A percentile compares a stretch with the other conserved stretches of the same genome.
Evolutionary conservation across 768 basidiomycete genomes (phyloP).

Genomic region (Phlegmacium glaucopus): DNA sequence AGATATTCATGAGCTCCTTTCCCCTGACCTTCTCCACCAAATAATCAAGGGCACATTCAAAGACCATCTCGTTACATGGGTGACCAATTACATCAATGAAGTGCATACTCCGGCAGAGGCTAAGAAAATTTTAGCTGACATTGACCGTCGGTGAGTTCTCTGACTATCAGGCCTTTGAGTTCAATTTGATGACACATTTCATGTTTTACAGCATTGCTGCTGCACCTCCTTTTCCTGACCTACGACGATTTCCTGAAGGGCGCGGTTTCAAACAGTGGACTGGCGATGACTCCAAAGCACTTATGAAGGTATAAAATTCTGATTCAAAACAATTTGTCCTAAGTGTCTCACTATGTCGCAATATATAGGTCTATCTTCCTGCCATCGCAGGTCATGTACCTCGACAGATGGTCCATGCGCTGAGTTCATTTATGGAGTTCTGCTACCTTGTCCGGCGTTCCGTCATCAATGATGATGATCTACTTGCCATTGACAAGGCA

Average conservation of each 20-base stretch:
- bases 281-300: slow-evolving; percentile 29
- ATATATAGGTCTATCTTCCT: slow-evolving; percentile 22
- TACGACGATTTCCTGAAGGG: slow-evolving; percentile 22
- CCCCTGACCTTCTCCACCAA: background rate
- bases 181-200: background rate
- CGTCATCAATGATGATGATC: slow-evolving; percentile 8
- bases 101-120: background rate
- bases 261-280: slow-evolving; percentile 28
- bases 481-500: slow-evolving; percentile 7
- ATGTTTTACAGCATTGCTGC: background rate
- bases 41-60: background rate
- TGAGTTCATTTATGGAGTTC: slow-evolving; percentile 27
- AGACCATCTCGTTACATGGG: background rate
- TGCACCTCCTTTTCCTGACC: background rate
- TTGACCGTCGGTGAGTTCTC: background rate
- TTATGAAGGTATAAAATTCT: slow-evolving; percentile 30
- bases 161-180: background rate
- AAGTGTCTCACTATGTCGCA: background rate
- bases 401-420: slow-evolving; percentile 18
- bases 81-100: background rate
- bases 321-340: background rate
- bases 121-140: background rate
- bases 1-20: background rate
- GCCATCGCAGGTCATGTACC: slow-evolving; percentile 30
- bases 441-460: slow-evolving; percentile 25